phyloP scores from a whole-genome alignment of 2,329 filamentous ascomycete genomes.

The Xylariales sp. region DNA sequence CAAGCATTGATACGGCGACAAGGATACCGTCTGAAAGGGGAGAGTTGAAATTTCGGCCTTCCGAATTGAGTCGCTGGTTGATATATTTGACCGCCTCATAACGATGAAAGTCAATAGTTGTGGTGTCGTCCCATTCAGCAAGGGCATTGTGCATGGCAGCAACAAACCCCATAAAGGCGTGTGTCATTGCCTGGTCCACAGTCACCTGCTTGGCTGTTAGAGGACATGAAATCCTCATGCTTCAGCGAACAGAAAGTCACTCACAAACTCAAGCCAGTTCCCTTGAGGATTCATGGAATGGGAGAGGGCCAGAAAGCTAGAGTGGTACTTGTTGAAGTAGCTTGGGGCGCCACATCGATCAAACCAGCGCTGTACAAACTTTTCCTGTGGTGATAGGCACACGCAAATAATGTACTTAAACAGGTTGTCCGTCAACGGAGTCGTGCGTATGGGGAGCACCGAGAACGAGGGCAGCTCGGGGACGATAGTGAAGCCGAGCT shows the following conservation, averaged over 20 bases:
- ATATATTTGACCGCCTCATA: conserved; percentile 26
- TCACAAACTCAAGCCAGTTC: conserved; percentile 24
- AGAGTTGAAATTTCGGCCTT: conserved; percentile 20
- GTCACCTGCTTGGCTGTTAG: conserved; percentile 17
- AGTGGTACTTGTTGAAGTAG: conserved; percentile 27
- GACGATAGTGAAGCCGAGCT: conserved; percentile 23
- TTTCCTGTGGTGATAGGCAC: conserved; percentile 25
- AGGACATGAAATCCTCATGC: not conserved
- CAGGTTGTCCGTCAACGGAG: conserved; percentile 24
- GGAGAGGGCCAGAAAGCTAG: conserved; percentile 25
- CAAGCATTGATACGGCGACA: conserved; percentile 25
- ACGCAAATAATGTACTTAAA: conserved; percentile 28
- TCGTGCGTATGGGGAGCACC: conserved; percentile 26
- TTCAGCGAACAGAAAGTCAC: conserved; percentile 4
- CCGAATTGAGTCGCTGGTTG: conserved; percentile 25
- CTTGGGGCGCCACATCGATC: conserved; percentile 24
- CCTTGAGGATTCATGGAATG: conserved; percentile 28
- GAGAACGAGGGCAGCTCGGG: conserved; percentile 25
- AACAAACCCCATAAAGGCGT: conserved; percentile 26
- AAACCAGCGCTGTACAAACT: conserved; percentile 25
- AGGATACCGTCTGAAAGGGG: conserved; percentile 27
- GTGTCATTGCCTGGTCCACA: conserved; percentile 24
- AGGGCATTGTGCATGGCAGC: conserved; percentile 29
- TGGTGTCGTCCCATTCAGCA: conserved; percentile 26
- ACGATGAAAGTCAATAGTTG: conserved; percentile 27